These are phyloP conservation scores for Candida namnaoensis DNA, from an alignment of 805 yeast genomes.

Conservation along the genomic window DNA sequence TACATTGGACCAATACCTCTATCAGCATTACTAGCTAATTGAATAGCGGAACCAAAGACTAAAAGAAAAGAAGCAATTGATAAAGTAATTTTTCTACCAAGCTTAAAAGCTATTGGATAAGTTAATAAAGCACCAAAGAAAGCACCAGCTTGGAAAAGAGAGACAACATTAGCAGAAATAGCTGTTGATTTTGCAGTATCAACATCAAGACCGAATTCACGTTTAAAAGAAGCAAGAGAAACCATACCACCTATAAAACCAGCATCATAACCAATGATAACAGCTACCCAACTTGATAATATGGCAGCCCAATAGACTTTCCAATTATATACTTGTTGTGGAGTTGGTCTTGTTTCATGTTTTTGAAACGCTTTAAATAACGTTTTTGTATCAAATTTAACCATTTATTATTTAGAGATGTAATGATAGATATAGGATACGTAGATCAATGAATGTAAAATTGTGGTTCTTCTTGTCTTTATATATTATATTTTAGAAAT, in stretches of 20 bases:
- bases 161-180: background rate
- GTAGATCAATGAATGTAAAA: too few relatives aligned
- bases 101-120: constrained; percentile 8
- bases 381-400: too few relatives aligned
- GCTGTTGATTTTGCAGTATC: background rate
- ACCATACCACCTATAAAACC: constrained; percentile 12
- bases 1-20: constrained; percentile 37
- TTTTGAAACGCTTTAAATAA: too few relatives aligned
- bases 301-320: constrained; percentile 33
- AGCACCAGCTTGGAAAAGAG: constrained; percentile 13
- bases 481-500: too few relatives aligned
- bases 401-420: too few relatives aligned
- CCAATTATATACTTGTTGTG: constrained; percentile 35
- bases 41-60: constrained; percentile 32
- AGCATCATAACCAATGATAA: constrained; percentile 19
- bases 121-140: constrained; percentile 14
- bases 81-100: constrained; percentile 12
- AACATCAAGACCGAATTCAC: constrained; percentile 6
- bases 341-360: constrained; percentile 20
- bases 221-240: constrained; percentile 3
- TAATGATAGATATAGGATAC: too few relatives aligned
- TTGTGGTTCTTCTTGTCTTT: too few relatives aligned
- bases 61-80: constrained; percentile 8
- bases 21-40: constrained; percentile 21
- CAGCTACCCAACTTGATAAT: constrained; percentile 29